Percentiles rank a stretch among this genome's conserved stretches.
Evolutionary conservation across 2,329 filamentous ascomycete genomes (phyloP).

Genomic region (Fulvia fulva): DNA sequence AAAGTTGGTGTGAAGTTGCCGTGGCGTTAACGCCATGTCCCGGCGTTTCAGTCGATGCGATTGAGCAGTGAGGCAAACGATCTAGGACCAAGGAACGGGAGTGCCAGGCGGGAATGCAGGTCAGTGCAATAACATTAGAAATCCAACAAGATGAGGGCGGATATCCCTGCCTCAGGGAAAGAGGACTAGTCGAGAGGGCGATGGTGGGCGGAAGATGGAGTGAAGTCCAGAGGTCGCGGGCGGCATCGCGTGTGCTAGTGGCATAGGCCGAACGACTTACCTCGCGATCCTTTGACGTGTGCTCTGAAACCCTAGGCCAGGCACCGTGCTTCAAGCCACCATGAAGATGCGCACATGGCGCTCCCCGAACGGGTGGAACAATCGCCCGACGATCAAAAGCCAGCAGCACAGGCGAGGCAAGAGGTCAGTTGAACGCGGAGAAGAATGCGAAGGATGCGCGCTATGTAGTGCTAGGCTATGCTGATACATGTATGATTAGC

Average conservation of each 20-base stretch:
- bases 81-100: background rate
- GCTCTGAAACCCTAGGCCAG: background rate
- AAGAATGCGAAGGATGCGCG: background rate
- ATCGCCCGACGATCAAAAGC: background rate
- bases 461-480: background rate
- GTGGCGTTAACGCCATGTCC: background rate
- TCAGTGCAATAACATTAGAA: constrained; percentile 2
- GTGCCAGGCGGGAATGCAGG: constrained; percentile 7
- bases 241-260: background rate
- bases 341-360: background rate
- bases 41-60: background rate
- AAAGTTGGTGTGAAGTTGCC: background rate
- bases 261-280: background rate
- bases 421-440: background rate
- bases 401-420: background rate
- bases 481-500: background rate
- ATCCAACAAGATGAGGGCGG: background rate
- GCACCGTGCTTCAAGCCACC: background rate
- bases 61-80: background rate
- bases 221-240: background rate
- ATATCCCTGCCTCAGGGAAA: background rate
- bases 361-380: background rate
- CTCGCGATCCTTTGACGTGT: background rate
- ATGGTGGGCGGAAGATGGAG: background rate
- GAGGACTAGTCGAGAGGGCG: background rate